Evolutionary conservation across 371 early-diverging fungal species (phyloP), one percentile per base, ranked within the genome.

Genomic region (Paraphysoderma sedebokerense): DNA sequence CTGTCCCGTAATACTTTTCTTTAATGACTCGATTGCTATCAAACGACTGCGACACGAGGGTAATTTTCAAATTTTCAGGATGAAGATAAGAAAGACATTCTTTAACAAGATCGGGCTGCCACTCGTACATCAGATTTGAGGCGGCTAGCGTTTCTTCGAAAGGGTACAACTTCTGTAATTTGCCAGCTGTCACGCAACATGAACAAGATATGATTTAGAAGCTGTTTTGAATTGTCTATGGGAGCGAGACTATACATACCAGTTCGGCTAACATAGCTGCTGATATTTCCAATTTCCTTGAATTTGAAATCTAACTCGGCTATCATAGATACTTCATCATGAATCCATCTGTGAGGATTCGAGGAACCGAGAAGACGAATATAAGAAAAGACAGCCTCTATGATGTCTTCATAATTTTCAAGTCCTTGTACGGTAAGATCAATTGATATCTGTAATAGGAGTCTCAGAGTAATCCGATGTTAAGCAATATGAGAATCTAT

Each of bases 341-440:
- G 88, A 26, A 79, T 76, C 62, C 81, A 80, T 32, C 76, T 64
- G 52, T 85, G 79, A 22, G 84, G 67, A 3, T 85, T 86, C 28
- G 57, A 58, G 5, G 59, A 55, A 29, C 70, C 67, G 22, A 93
- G 59, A 67, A 93, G 67, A 22, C 77, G 61, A 47, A 93, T 81
- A 56, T 91, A 97, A 57, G 83, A 80, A 61, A 93, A 97, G 19
- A 92, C 60, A 34, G 76, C 67, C 8, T 62, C 49, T 22, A 92
- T 65, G 4, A 93, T 77, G 29, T 89, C 82, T 39, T 82, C 69
- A 47, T 76, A 79, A 38, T 79, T 66, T 19, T 61, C 77, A 33
- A 83, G 61, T 8, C 96, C 96, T 36, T 78, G 68, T 55, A 79
- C 79, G 5, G 93, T 92, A 49, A 95, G 65, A 45, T 79, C 79